phyloP scores from a whole-genome alignment of 495 filamentous ascomycete species.

The Tuber borchii region DNA sequence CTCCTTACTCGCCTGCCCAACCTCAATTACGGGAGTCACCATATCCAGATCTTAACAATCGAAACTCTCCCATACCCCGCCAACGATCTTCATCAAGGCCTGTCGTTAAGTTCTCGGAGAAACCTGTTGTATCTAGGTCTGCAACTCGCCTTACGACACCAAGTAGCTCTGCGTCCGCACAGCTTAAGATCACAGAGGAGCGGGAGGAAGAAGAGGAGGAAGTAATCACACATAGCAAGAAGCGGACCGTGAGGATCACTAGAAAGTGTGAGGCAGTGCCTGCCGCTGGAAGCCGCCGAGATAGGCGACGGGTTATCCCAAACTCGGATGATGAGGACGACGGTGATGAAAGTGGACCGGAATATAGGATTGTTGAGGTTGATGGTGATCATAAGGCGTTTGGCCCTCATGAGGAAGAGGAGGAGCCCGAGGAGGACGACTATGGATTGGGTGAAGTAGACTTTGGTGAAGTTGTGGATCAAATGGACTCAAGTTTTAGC shows the following conservation, averaged over 20 bases:
- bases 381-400: slow-evolving; percentile 1
- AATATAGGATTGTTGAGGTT: neutral
- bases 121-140: neutral
- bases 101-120: neutral
- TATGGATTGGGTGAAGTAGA: slow-evolving; percentile 17
- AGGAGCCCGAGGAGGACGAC: slow-evolving; percentile 24
- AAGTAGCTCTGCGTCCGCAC: neutral
- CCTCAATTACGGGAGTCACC: neutral
- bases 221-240: slow-evolving; percentile 16
- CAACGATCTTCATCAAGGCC: neutral
- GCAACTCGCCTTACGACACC: slow-evolving; percentile 2
- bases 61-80: neutral
- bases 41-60: slow-evolving; percentile 11
- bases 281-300: neutral
- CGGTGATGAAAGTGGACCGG: neutral
- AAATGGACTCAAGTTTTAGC: slow-evolving; percentile 7
- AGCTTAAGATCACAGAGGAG: slow-evolving; percentile 20
- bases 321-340: slow-evolving; percentile 27
- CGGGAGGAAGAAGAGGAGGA: slow-evolving; percentile 21
- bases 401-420: neutral
- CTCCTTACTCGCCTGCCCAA: slow-evolving; percentile 19
- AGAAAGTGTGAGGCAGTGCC: slow-evolving; percentile 6
- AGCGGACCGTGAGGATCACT: slow-evolving; percentile 15
- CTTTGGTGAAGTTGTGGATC: slow-evolving; percentile 5
- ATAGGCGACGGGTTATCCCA: slow-evolving; percentile 16